Evolutionary conservation across 805 yeast genomes (phyloP).

Genomic region (Metschnikowia reukaufii): DNA sequence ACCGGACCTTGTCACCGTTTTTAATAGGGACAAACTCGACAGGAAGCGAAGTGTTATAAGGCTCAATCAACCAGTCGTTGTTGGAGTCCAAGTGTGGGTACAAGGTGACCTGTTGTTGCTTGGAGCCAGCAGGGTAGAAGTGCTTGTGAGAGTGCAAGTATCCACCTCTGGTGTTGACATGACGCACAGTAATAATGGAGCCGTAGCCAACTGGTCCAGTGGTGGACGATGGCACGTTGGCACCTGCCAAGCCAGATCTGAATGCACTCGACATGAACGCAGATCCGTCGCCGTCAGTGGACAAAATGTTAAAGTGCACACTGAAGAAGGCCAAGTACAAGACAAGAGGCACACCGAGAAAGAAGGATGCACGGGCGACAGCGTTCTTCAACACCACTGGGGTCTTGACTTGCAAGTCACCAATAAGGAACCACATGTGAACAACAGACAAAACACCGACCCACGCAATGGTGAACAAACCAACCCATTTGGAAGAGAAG

Average conservation of each 20-base stretch:
- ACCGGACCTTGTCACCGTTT: conserved; percentile 70
- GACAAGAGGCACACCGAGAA: conserved; percentile 58
- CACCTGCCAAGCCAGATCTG: conserved; percentile 60
- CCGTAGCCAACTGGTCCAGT: conserved; percentile 71
- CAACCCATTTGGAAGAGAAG: conserved; percentile 79
- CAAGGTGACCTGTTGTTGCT: conserved; percentile 79
- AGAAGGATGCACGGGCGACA: conserved; percentile 48
- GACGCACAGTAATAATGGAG: conserved; percentile 66
- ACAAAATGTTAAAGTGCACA: conserved; percentile 59
- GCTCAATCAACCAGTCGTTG: conserved; percentile 71
- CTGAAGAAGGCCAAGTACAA: conserved; percentile 61
- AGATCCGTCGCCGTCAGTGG: conserved; percentile 67
- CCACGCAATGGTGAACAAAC: conserved; percentile 79
- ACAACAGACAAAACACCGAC: conserved; percentile 59
- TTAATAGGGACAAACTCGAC: conserved; percentile 62
- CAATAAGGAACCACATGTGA: conserved; percentile 70
- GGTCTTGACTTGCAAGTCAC: conserved; percentile 60
- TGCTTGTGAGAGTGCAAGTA: conserved; percentile 80
- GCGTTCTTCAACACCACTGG: conserved; percentile 47
- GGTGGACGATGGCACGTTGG: conserved; percentile 58
- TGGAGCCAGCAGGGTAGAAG: conserved; percentile 72
- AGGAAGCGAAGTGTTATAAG: conserved; percentile 58
- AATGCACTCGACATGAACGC: conserved; percentile 74
- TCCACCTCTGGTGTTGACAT: conserved; percentile 71
- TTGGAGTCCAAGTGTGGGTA: conserved; percentile 77